These are phyloP conservation scores for Blastocystis sp. DNA, from an alignment of 352 stramenopile species.

Conservation along the genomic window DNA sequence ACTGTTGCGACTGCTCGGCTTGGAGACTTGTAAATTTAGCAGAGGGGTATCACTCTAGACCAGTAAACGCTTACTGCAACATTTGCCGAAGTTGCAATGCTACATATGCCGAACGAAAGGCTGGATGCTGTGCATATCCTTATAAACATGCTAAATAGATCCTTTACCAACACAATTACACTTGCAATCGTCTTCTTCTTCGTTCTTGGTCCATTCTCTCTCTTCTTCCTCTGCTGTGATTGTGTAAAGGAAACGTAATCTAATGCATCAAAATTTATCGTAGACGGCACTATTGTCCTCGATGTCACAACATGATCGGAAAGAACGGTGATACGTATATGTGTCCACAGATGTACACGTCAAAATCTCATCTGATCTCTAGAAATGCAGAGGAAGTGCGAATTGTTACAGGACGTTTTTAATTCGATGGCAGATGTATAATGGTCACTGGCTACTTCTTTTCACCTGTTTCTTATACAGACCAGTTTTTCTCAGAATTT, in stretches of 20 bases:
- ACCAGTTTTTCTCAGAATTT: not conserved
- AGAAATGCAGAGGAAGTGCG: not conserved
- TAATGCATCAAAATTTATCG: not conserved
- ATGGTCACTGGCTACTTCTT: not conserved
- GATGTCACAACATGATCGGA: constrained; percentile 42
- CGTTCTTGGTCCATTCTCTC: constrained; percentile 25
- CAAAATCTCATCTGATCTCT: not conserved
- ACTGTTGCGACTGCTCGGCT: not conserved
- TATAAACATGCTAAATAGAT: not conserved
- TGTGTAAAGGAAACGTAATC: constrained; percentile 38
- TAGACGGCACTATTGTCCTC: constrained; percentile 45
- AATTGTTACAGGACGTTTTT: not conserved
- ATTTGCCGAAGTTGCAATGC: constrained; percentile 36
- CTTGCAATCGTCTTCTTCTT: constrained; percentile 53
- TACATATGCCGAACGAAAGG: constrained; percentile 3
- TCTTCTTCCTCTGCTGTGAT: constrained; percentile 57
- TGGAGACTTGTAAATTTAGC: not conserved
- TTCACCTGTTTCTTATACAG: not conserved
- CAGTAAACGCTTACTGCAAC: constrained; percentile 52
- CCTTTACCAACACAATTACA: not conserved
- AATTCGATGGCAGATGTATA: not conserved
- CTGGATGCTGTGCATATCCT: constrained; percentile 45
- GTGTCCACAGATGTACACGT: not conserved
- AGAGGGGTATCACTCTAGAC: not conserved
- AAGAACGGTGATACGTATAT: constrained; percentile 16